Evolutionary conservation across 306 rosid genomes (phyloP), one percentile per base, ranked within the genome.

Genomic region (Quercus suber): DNA sequence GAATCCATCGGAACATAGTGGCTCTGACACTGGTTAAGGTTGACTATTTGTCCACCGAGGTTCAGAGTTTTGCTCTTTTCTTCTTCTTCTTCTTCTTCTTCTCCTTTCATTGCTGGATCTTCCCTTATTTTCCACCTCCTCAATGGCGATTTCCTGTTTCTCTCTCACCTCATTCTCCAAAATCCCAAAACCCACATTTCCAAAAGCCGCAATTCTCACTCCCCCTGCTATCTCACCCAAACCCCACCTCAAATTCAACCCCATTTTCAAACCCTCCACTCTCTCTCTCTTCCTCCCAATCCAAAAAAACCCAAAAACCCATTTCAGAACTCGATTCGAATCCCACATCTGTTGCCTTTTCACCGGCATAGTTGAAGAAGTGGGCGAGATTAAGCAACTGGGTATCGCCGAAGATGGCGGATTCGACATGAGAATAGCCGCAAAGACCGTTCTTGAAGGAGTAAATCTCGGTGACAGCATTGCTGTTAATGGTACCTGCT

Each of bases 361-460:
- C 89, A 95, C 98, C 25, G 99, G 98, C 57, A 86, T 95, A 27
- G 97, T 95, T 12, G 97, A 95, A 85, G 99, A 95, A 82, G 75
- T 95, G 81, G 99, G 99, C 79, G 74, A 77, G 30, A 70, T 94
- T 71, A 90, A 87, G 80, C 76, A 85, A 5, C 68, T 95, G 10
- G 97, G 99, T 15, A 2, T 55, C 5, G 55, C 90, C 55, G 75
- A 85, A 1, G 1, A 79, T 61, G 97, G 91, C 31, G 92, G 93
- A 2, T 88, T 90, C 80, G 97, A 90, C 82, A 56, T 95, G 73
- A 80, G 76, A 25, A 84, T 95, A 51, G 78, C 61, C 5, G 99
- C 97, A 0, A 81, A 85, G 41, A 89, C 89, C 5, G 98, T 95
- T 58, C 95, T 95, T 3, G 90, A 85, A 35, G 97, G 92, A 17